phyloP scores from a whole-genome alignment of 495 filamentous ascomycete species.

The Neurospora cerealis region DNA sequence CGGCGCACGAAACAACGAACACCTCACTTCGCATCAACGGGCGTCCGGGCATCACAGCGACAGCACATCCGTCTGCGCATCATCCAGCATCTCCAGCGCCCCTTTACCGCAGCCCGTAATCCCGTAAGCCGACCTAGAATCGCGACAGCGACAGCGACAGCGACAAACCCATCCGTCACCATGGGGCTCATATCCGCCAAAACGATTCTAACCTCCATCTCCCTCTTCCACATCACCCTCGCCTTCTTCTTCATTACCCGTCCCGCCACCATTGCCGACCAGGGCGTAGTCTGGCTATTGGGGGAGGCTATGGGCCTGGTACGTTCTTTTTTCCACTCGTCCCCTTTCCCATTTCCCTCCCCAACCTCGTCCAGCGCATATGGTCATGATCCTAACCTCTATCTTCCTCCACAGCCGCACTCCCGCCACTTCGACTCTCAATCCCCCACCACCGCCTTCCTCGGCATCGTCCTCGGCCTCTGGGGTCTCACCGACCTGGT shows the following conservation, averaged over 20 bases:
- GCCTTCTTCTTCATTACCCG: constrained; percentile 72
- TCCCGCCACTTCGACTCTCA: constrained; percentile 49
- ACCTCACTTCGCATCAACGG: not conserved
- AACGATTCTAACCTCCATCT: constrained; percentile 66
- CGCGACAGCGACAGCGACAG: not conserved
- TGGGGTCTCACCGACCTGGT: constrained; percentile 64
- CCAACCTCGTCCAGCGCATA: not conserved
- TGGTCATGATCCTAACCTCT: not conserved
- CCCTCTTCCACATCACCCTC: constrained; percentile 71
- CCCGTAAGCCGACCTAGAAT: not conserved
- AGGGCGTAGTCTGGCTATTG: constrained; percentile 71
- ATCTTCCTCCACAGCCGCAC: constrained; percentile 21
- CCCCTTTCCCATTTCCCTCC: not conserved
- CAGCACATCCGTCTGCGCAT: not conserved
- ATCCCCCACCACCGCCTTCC: constrained; percentile 59
- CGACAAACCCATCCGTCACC: constrained; percentile 6
- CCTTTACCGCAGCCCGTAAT: not conserved
- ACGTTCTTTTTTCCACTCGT: constrained; percentile 16
- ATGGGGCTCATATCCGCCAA: constrained; percentile 75
- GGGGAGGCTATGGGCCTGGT: constrained; percentile 76
- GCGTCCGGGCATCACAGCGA: too few species aligned
- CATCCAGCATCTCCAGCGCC: not conserved
- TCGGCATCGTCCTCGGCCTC: constrained; percentile 56
- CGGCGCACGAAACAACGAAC: not conserved
- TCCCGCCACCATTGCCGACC: constrained; percentile 60